Percentiles rank a stretch among this genome's conserved stretches.
phyloP scores from a whole-genome alignment of 2,329 filamentous ascomycete species.

The Penicillium brevicompactum region DNA sequence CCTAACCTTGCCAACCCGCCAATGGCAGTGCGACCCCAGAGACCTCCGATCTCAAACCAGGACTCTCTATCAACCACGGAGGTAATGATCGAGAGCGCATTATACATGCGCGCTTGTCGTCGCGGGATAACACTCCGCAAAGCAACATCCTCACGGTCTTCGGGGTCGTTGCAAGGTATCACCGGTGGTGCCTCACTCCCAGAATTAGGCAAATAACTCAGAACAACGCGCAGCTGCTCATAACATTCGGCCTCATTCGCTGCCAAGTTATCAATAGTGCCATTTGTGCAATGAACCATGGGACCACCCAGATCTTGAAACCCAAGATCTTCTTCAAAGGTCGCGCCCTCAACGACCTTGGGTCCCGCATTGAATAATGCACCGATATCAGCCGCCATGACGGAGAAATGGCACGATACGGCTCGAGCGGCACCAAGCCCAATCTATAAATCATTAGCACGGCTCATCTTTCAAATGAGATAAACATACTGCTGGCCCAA shows the following conservation, averaged over 20 bases:
- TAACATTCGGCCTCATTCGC: constrained; percentile 63
- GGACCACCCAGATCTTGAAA: constrained; percentile 64
- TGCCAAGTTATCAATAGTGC: constrained; percentile 67
- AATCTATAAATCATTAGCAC: constrained; percentile 42
- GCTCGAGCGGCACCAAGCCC: constrained; percentile 65
- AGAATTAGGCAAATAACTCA: constrained; percentile 61
- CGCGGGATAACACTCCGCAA: constrained; percentile 61
- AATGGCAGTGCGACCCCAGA: constrained; percentile 66
- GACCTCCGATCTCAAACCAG: constrained; percentile 66
- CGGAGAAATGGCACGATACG: constrained; percentile 64
- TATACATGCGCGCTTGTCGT: constrained; percentile 61
- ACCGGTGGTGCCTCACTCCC: constrained; percentile 58
- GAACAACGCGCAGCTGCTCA: constrained; percentile 59
- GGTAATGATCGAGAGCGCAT: constrained; percentile 59
- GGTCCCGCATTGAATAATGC: constrained; percentile 66
- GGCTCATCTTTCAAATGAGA: background rate
- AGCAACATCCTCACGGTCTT: constrained; percentile 50
- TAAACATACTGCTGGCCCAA: constrained; percentile 57
- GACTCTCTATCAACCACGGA: constrained; percentile 58
- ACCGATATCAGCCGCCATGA: constrained; percentile 66
- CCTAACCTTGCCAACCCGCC: constrained; percentile 61
- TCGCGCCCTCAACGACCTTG: constrained; percentile 63
- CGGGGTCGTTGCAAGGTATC: constrained; percentile 50
- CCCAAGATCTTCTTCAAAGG: constrained; percentile 64
- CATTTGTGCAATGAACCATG: constrained; percentile 64